Percentiles rank a stretch among this genome's conserved stretches.
Evolutionary conservation across 148 eudicot species (phyloP).

Genomic region (Amaranthus palmeri): DNA sequence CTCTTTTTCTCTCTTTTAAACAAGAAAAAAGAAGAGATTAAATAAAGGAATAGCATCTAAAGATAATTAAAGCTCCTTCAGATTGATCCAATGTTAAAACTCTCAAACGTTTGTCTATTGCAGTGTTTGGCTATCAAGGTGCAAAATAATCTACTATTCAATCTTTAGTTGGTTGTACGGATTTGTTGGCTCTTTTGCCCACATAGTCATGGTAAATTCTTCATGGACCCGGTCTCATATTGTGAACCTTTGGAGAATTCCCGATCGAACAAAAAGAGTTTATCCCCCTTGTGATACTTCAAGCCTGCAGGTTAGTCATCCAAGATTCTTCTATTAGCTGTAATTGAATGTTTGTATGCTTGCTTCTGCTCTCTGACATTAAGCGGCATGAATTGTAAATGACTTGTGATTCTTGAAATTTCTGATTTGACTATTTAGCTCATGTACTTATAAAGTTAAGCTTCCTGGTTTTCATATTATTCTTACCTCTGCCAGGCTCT

Average conservation of each 20-base stretch:
- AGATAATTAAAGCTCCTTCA: background rate
- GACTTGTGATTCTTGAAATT: background rate
- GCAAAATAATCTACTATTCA: constrained; percentile 76
- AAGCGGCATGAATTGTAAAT: background rate
- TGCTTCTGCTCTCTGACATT: background rate
- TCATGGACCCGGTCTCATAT: constrained; percentile 94
- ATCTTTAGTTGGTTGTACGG: constrained; percentile 91
- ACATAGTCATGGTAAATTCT: constrained; percentile 92
- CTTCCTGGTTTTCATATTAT: background rate
- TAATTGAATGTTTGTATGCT: background rate
- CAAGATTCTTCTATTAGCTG: background rate
- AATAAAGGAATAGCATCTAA: background rate
- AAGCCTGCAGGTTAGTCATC: constrained; percentile 76
- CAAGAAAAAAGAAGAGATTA: background rate
- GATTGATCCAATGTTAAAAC: constrained; percentile 11
- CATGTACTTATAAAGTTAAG: background rate
- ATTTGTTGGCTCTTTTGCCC: constrained; percentile 79
- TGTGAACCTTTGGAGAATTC: constrained; percentile 81
- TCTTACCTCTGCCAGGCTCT: constrained; percentile 44
- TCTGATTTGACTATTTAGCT: background rate
- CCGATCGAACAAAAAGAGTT: constrained; percentile 59
- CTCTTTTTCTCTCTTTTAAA: no score
- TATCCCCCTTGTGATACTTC: constrained; percentile 98
- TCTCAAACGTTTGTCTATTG: constrained; percentile 23
- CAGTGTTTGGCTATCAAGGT: constrained; percentile 72